Evolutionary conservation across 2,329 filamentous ascomycete genomes (phyloP).

Genomic region (Fusarium pininemorale): DNA sequence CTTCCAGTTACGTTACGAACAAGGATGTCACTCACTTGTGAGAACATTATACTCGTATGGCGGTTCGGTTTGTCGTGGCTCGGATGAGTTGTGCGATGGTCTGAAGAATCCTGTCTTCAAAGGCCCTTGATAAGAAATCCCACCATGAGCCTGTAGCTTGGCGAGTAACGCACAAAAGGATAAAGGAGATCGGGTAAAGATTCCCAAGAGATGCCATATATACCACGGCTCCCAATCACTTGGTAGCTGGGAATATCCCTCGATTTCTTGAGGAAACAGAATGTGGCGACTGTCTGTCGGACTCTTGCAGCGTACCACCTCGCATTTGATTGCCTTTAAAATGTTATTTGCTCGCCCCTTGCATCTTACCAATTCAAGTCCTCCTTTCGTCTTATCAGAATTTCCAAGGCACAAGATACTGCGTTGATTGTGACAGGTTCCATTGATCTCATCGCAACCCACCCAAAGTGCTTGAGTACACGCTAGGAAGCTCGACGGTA

Average conservation of each 20-base stretch:
- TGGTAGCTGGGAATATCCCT: too few species aligned
- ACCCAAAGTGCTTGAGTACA: too few species aligned
- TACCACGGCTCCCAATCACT: too few species aligned
- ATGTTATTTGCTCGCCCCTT: neutral
- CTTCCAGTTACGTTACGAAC: neutral
- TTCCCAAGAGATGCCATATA: too few species aligned
- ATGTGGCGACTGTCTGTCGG: neutral
- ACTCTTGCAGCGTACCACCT: neutral
- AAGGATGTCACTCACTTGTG: too few species aligned
- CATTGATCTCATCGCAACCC: too few species aligned
- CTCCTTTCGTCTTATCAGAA: too few species aligned
- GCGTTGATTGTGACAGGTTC: too few species aligned
- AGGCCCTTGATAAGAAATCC: neutral
- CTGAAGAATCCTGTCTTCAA: neutral
- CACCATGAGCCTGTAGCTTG: neutral
- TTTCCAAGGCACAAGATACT: too few species aligned
- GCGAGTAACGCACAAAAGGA: neutral
- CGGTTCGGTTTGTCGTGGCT: neutral
- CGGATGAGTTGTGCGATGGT: neutral
- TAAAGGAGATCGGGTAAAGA: neutral
- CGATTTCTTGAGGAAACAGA: neutral
- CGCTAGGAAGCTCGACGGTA: too few species aligned
- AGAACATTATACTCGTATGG: fast-evolving
- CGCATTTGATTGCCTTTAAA: neutral
- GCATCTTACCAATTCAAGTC: fast-evolving